Conservation (phyloP, 2,329 filamentous ascomycete genomes). For the Hypoxylon sp. region DNA sequence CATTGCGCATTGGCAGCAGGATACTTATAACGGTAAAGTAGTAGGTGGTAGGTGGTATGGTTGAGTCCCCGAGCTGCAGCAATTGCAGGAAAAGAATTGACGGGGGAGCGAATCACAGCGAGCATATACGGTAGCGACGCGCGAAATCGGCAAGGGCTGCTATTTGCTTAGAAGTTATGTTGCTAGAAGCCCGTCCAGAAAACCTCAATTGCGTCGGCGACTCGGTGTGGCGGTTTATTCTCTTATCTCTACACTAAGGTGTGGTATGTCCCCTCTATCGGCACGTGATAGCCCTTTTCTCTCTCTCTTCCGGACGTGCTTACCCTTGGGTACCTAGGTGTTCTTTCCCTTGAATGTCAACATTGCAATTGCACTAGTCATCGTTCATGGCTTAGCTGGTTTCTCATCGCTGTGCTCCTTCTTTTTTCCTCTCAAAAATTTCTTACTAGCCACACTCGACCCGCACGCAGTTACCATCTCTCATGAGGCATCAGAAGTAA, state of each 20-base stretch:
- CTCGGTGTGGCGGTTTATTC: constrained; percentile 30
- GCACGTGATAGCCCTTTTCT: constrained; percentile 39
- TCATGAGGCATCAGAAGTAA: neutral
- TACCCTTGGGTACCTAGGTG: neutral
- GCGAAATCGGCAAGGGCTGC: constrained; percentile 25
- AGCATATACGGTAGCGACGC: constrained; percentile 23
- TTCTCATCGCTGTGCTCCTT: neutral
- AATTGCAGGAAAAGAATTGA: constrained; percentile 9
- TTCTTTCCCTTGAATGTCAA: neutral
- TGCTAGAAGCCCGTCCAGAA: constrained; percentile 25
- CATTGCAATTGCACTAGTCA: neutral
- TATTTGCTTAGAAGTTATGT: constrained; percentile 24
- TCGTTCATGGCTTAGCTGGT: neutral
- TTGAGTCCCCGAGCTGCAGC: constrained; percentile 10
- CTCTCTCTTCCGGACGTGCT: neutral
- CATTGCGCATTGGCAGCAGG: constrained; percentile 56
- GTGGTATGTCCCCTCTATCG: constrained; percentile 35
- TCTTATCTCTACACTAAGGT: constrained; percentile 33
- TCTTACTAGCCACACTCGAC: neutral
- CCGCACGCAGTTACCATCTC: neutral
- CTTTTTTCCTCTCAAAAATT: too few species aligned
- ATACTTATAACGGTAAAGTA: constrained; percentile 11
- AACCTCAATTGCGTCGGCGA: constrained; percentile 39
- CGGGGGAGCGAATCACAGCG: constrained; percentile 21
- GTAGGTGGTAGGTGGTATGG: constrained; percentile 27